A percentile compares a stretch with the other conserved stretches of the same genome.
Evolutionary conservation across 106 monocot genomes (phyloP).

Genomic region (Ottelia alismoides): DNA sequence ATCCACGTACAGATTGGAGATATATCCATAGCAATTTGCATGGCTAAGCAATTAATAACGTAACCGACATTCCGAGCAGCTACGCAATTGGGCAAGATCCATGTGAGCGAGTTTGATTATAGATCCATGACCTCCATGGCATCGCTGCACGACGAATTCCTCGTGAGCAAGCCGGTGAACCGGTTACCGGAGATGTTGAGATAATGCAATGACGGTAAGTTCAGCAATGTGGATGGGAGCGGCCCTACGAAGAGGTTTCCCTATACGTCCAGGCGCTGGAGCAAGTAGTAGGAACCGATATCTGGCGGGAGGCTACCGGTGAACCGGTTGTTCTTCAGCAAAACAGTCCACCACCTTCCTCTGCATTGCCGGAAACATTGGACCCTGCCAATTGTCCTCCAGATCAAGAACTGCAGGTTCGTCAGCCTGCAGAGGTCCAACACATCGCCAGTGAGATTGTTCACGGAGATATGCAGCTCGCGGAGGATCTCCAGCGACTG

Average conservation of each 20-base stretch:
- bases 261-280: constrained; percentile 52
- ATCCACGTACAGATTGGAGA: too few species aligned
- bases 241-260: constrained; percentile 70
- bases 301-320: constrained; percentile 44
- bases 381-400: constrained; percentile 50
- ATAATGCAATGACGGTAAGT: constrained; percentile 44
- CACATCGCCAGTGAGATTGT: constrained; percentile 37
- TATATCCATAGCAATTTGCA: too few species aligned
- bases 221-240: constrained; percentile 39
- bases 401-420: constrained; percentile 72
- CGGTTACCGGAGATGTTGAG: constrained; percentile 53
- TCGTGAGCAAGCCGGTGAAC: constrained; percentile 66
- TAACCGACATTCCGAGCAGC: constrained; percentile 20
- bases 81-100: constrained; percentile 53
- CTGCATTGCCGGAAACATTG: constrained; percentile 55
- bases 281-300: constrained; percentile 30
- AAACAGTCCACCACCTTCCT: constrained; percentile 49
- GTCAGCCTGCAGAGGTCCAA: constrained; percentile 43
- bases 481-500: constrained; percentile 32
- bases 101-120: constrained; percentile 54
- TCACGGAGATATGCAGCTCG: too few species aligned
- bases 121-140: constrained; percentile 40
- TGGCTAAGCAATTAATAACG: constrained; percentile 49
- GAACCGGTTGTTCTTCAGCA: constrained; percentile 61
- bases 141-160: constrained; percentile 48